Conservation (phyloP, 257 asterid species). For the Anisodus acutangulus region DNA sequence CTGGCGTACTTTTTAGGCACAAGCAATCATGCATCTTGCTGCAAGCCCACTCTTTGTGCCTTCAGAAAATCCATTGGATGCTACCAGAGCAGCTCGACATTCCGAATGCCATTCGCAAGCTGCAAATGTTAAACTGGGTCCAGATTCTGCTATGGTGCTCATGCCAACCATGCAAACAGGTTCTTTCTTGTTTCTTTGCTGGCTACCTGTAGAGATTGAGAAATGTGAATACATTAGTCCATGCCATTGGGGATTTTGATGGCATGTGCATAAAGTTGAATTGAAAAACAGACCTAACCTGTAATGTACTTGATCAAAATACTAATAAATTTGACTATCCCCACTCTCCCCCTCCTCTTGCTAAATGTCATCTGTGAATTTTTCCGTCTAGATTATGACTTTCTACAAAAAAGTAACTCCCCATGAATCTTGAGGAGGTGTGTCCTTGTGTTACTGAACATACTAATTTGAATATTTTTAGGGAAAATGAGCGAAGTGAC, state of each 20-base stretch:
- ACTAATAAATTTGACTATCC: not conserved
- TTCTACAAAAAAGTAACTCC: not conserved
- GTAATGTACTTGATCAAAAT: not conserved
- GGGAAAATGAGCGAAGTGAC: slow-evolving; percentile 57
- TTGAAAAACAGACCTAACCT: not conserved
- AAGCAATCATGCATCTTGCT: slow-evolving; percentile 76
- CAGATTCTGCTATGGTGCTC: slow-evolving; percentile 57
- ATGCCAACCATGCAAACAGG: slow-evolving; percentile 73
- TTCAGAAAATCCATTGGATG: slow-evolving; percentile 60
- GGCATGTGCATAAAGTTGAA: not conserved
- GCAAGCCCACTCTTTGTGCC: slow-evolving; percentile 70
- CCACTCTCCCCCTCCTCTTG: not conserved
- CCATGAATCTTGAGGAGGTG: not conserved
- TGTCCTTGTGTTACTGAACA: slow-evolving; percentile 19
- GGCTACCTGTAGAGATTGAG: not conserved
- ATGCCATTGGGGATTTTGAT: not conserved
- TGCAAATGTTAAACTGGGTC: slow-evolving; percentile 46
- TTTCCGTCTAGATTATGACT: slow-evolving; percentile 19
- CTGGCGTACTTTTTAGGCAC: slow-evolving; percentile 58
- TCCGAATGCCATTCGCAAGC: slow-evolving; percentile 55
- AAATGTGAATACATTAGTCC: not conserved
- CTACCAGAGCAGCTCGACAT: slow-evolving; percentile 52
- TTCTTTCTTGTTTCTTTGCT: slow-evolving; percentile 24
- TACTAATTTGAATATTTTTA: slow-evolving; percentile 40
- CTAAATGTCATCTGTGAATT: not conserved